phyloP scores from a whole-genome alignment of 768 basidiomycete genomes.

The Boletus reticulatus region DNA sequence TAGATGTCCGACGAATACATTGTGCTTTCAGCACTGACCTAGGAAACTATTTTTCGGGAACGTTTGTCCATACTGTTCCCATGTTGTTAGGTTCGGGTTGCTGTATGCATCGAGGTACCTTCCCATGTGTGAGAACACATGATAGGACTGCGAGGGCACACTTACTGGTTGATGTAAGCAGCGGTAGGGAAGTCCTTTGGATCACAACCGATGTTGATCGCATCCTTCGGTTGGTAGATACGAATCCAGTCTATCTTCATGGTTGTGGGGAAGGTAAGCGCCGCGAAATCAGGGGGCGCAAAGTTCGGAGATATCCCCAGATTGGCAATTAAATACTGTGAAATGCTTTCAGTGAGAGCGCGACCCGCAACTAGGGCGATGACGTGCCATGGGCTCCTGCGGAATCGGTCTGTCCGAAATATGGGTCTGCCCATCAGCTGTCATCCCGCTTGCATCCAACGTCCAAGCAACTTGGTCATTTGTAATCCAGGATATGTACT shows the following conservation, averaged over 20 bases:
- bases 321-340: slow-evolving; percentile 80
- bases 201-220: slow-evolving; percentile 82
- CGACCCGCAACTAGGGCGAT: not conserved
- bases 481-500: slow-evolving; percentile 83
- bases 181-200: slow-evolving; percentile 77
- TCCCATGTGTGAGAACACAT: slow-evolving; percentile 4
- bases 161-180: slow-evolving; percentile 73
- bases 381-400: slow-evolving; percentile 76
- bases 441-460: slow-evolving; percentile 59
- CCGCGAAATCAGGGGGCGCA: slow-evolving; percentile 64
- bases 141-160: not conserved
- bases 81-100: slow-evolving; percentile 79
- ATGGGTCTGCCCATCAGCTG: slow-evolving; percentile 50
- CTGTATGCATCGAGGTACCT: slow-evolving; percentile 70
- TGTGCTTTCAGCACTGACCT: slow-evolving; percentile 48
- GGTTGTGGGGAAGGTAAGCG: slow-evolving; percentile 67
- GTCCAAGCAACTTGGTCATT: slow-evolving; percentile 67
- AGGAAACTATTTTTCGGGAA: slow-evolving; percentile 68
- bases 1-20: slow-evolving; percentile 6
- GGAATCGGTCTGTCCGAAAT: slow-evolving; percentile 71
- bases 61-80: slow-evolving; percentile 59
- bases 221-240: slow-evolving; percentile 76
- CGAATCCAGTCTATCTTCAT: slow-evolving; percentile 88
- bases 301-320: slow-evolving; percentile 86
- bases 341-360: not conserved